Base-by-base conservation (phyloP, 1,139 yeast species). In the Suhomyces bokatorum region DNA sequence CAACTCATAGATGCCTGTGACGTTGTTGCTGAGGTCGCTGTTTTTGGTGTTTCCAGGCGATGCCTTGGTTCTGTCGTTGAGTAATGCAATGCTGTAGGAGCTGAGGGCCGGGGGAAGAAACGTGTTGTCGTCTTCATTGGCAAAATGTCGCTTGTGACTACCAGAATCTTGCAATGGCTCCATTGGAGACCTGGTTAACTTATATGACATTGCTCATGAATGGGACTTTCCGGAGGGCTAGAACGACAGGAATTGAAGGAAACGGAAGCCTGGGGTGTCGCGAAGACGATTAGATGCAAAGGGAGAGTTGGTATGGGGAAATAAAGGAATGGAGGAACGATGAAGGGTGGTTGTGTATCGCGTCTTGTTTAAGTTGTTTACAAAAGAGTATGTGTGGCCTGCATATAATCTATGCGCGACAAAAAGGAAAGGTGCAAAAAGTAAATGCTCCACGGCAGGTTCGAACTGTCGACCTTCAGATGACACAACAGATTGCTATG, bases 21-120 rank as follows among this genome's bases (percentile, higher is more conserved):
- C 55, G 44, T 51, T 37, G 29, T 16, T 27, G 14, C 34, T 15
- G 29, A 11, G 12, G 14, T 38, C 40, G 37, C 45, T 22, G 42
- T 39, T 32, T 13, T 28, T 10, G 20, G 15, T n/a, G 15, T 26
- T 12, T 5, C 24, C 20, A 24, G 44, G 43, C 14, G 45, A 44
- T 3, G 32, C 33, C 30, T 32, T 45, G 42, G 59, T 50, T 37
- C 54, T 52, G 33, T 63, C 69, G 49, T 66, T 65, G 41, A 70
- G 58, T 41, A 65, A 59, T 32, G 75, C 74, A 42, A 71, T 63
- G 52, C 74, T 63, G 49, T 82, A 83, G 11, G 84, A 77, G 57
- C 87, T 82, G 51, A 84, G 68, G 12, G 81, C 81, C 2, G 89
- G 89, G 0, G 88, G 87, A 46, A 78, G 69, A 48, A 78, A 75